Percentiles rank a stretch among this genome's conserved stretches.
Evolutionary conservation across 2,329 filamentous ascomycete genomes (phyloP).

Genomic region (Gnomoniopsis sp.): DNA sequence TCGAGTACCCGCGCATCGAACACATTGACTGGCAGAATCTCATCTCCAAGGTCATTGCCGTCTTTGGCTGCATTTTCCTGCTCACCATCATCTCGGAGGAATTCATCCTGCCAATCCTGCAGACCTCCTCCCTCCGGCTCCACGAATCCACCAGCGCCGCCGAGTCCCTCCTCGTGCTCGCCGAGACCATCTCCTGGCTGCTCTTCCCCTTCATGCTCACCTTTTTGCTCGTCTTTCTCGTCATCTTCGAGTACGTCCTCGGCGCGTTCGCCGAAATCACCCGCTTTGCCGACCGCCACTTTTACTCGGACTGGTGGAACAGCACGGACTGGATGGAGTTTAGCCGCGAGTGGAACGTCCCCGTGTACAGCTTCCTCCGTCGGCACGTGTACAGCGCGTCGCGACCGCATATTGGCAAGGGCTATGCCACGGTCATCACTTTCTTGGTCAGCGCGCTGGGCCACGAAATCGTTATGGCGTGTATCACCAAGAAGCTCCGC

Average conservation of each 20-base stretch:
- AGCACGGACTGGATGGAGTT: slow-evolving; percentile 93
- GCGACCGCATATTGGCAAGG: slow-evolving; percentile 70
- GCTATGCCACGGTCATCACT: slow-evolving; percentile 80
- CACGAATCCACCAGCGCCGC: slow-evolving; percentile 40
- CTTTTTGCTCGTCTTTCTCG: slow-evolving; percentile 91
- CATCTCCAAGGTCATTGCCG: slow-evolving; percentile 79
- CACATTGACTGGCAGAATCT: slow-evolving; percentile 77
- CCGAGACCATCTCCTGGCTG: slow-evolving; percentile 85
- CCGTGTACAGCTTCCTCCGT: slow-evolving; percentile 91
- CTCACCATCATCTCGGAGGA: slow-evolving; percentile 89
- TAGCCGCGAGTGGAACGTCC: slow-evolving; percentile 95
- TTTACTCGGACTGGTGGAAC: slow-evolving; percentile 80
- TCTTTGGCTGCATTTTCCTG: slow-evolving; percentile 95
- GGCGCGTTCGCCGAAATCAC: slow-evolving; percentile 95
- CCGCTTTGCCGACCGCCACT: slow-evolving; percentile 87
- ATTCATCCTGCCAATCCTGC: slow-evolving; percentile 87
- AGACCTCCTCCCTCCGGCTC: slow-evolving; percentile 61
- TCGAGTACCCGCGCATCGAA: slow-evolving; percentile 84
- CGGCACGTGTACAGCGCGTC: slow-evolving; percentile 90
- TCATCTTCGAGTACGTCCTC: slow-evolving; percentile 96
- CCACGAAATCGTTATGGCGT: slow-evolving; percentile 95
- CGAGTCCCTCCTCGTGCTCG: slow-evolving; percentile 75
- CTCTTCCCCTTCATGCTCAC: slow-evolving; percentile 97
- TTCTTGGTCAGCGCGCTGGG: slow-evolving; percentile 87
- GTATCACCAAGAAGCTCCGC: slow-evolving; percentile 93